Percentiles rank a stretch among this genome's conserved stretches.
Conservation (phyloP, 108 stramenopile genomes). For the Chaetoceros tenuissimus region DNA sequence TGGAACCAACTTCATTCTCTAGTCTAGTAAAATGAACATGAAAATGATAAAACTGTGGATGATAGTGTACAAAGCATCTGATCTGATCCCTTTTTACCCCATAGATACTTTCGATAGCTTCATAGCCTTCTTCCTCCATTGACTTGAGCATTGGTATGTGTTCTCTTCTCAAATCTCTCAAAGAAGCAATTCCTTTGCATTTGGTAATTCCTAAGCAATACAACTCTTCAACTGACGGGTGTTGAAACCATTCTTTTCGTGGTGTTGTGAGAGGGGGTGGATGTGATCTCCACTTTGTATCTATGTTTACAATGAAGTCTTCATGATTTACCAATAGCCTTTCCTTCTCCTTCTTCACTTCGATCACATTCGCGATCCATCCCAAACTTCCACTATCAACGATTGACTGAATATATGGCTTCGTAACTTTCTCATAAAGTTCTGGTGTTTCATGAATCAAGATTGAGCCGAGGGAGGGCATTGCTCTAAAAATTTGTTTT, state of each 20-base stretch:
- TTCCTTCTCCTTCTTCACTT: slow-evolving; percentile 50
- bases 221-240: slow-evolving; percentile 29
- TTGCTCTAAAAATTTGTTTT: slow-evolving; percentile 32
- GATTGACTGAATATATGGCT: slow-evolving; percentile 35
- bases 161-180: slow-evolving; percentile 41
- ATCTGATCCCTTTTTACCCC: slow-evolving; percentile 49
- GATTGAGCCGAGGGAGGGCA: slow-evolving; percentile 28
- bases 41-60: slow-evolving; percentile 71
- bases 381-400: slow-evolving; percentile 31
- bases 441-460: slow-evolving; percentile 43
- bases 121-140: slow-evolving; percentile 31
- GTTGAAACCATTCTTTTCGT: slow-evolving; percentile 22
- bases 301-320: slow-evolving; percentile 57
- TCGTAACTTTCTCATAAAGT: slow-evolving; percentile 20
- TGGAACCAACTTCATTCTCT: slow-evolving; percentile 49
- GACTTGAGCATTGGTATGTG: slow-evolving; percentile 51
- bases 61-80: slow-evolving; percentile 61
- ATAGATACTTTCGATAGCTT: slow-evolving; percentile 43
- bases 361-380: slow-evolving; percentile 40
- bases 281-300: slow-evolving; percentile 72
- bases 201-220: slow-evolving; percentile 64
- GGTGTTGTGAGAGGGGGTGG: slow-evolving; percentile 30
- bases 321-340: slow-evolving; percentile 42
- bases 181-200: slow-evolving; percentile 24
- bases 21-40: slow-evolving; percentile 70